phyloP scores from a whole-genome alignment of 139 green algal genomes.

The Chlorella vulgaris region DNA sequence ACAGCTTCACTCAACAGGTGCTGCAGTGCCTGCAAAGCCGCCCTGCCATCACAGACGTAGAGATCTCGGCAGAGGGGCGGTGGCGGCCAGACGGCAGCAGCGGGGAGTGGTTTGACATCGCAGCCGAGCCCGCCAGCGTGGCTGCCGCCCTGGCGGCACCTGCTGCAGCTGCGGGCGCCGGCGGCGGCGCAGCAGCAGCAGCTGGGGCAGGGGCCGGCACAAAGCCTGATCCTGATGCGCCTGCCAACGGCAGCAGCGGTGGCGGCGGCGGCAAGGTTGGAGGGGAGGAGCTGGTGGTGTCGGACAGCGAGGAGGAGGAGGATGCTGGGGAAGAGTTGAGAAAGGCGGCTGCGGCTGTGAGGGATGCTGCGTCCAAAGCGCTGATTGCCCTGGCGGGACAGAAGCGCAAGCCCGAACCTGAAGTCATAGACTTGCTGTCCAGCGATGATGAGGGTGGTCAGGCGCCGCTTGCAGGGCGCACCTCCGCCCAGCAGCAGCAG shows the following conservation, averaged over 20 bases:
- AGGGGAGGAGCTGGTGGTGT: slow-evolving; percentile 8
- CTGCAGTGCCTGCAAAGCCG: slow-evolving; percentile 38
- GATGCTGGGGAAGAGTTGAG: slow-evolving; percentile 19
- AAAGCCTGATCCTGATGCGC: slow-evolving; percentile 4
- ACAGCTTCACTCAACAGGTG: slow-evolving; percentile 61
- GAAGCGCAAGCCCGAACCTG: slow-evolving; percentile 33
- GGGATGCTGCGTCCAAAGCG: too few relatives aligned
- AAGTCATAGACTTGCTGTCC: slow-evolving; percentile 46
- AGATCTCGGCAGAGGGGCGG: slow-evolving; percentile 52
- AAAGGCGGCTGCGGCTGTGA: slow-evolving; percentile 9
- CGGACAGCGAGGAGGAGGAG: slow-evolving; percentile 38
- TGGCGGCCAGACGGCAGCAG: slow-evolving; percentile 59
- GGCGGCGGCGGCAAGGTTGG: not conserved
- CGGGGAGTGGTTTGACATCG: slow-evolving; percentile 18
- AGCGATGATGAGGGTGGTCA: slow-evolving; percentile 34
- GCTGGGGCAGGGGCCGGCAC: not conserved
- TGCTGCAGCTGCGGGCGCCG: not conserved
- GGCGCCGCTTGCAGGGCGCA: too few relatives aligned
- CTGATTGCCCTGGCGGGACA: slow-evolving; percentile 14
- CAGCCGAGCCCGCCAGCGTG: slow-evolving; percentile 21
- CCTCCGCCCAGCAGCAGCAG: not conserved
- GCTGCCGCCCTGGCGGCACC: not conserved
- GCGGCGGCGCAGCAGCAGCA: not conserved
- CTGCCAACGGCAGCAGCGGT: not conserved
- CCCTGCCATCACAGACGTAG: slow-evolving; percentile 61